These are phyloP conservation scores for Monosporascus ibericus DNA, from an alignment of 2,329 filamentous ascomycete species.

Conservation along the genomic window DNA sequence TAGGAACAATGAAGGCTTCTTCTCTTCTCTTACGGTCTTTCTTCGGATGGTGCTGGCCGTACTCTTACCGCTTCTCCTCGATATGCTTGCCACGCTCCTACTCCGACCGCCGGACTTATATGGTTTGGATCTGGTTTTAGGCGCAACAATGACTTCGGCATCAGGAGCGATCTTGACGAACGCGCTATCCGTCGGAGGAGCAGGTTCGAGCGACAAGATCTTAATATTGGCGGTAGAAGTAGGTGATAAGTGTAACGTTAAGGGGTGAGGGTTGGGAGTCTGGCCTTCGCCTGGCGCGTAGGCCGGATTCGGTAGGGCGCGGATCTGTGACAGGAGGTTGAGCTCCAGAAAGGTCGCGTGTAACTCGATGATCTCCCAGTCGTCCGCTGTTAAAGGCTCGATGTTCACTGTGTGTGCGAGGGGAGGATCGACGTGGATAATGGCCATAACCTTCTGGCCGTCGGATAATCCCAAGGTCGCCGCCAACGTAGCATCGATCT, in stretches of 20 bases:
- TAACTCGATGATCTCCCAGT: conserved; percentile 98
- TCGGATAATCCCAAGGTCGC: conserved; percentile 70
- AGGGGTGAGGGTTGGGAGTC: conserved; percentile 60
- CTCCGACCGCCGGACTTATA: conserved; percentile 64
- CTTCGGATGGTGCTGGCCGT: conserved; percentile 62
- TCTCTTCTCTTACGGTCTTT: conserved; percentile 54
- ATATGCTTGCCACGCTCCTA: conserved; percentile 72
- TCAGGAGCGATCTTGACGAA: conserved; percentile 93
- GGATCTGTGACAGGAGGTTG: conserved; percentile 87
- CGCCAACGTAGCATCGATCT: conserved; percentile 82
- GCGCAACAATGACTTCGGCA: conserved; percentile 94
- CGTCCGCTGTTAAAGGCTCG: conserved; percentile 87
- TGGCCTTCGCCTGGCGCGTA: conserved; percentile 48
- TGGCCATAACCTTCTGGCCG: conserved; percentile 68
- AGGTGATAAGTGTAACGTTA: conserved; percentile 89
- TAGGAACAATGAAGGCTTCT: conserved; percentile 66
- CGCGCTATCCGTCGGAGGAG: conserved; percentile 57
- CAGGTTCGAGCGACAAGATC: conserved; percentile 75
- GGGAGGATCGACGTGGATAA: conserved; percentile 82
- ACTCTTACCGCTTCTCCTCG: conserved; percentile 72
- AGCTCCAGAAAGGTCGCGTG: conserved; percentile 94
- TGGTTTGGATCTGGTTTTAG: conserved; percentile 74
- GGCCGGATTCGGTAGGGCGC: conserved; percentile 82
- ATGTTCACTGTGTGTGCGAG: conserved; percentile 93
- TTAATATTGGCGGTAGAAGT: conserved; percentile 92